Evolutionary conservation across 805 yeast genomes (phyloP), one percentile per base, ranked within the genome.

Genomic region (Myxozyma neglecta): DNA sequence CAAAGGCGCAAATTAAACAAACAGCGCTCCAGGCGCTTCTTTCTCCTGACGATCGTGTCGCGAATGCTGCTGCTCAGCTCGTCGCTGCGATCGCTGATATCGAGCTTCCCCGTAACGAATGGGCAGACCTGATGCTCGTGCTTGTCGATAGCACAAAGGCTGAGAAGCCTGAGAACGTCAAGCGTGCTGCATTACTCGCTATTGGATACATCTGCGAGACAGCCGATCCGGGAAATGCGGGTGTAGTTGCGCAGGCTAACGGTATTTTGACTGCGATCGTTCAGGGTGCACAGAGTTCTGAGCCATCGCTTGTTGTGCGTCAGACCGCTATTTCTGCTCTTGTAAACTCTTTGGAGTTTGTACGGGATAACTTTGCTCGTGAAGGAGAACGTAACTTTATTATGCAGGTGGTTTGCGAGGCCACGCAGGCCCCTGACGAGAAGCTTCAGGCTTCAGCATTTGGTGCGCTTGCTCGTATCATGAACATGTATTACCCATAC

Each of bases 401-500:
- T 74, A 94, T 94, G 99, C 97, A 91, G 79, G 97, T 94, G 47
- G 97, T 94, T 14, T 94, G 99, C 77, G 98, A 94, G 77, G 97
- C 97, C 16, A 92, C 99, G n/a, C 97, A 93, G 75, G 89, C 96
- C 24, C 82, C 83, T 40, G 88, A 87, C 71, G 77, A 80, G 49
- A 96, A 89, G 69, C 80, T 94, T 66, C 97, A 92, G 77, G 93
- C 96, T 8, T 87, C 96, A 40, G 97, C 97, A 0, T 94, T 91
- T 76, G 98, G 97, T 63, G 96, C 97, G 71, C 81, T 94, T 61
- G 94, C 97, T 46, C 85, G 88, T 70, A 91, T 94, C 69, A 90
- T 93, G 96, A 84, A 88, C 65, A 77, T 89, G 65, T 94, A 93
- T 80, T 94, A 94, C 76, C 79, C 83, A 49, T 87, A 84, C 77